Evolutionary conservation across 1,284 basidiomycete species (phyloP), one percentile per base, ranked within the genome.

Genomic region (Moesziomyces globuligerus): DNA sequence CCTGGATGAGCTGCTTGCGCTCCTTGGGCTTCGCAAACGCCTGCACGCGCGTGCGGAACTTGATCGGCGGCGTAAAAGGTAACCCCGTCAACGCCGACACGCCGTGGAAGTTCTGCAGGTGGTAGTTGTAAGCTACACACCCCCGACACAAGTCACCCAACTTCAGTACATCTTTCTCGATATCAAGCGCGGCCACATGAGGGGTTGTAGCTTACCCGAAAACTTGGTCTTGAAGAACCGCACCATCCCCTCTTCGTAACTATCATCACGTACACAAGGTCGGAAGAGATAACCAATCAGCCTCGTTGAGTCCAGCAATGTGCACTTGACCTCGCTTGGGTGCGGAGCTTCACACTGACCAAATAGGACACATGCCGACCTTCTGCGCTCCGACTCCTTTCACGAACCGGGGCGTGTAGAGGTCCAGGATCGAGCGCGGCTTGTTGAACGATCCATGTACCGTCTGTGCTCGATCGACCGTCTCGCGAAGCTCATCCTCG

Each of bases 401-500:
- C 23, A 65, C 58, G 11, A 60, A 75, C 24, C 75, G 69, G 1
- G 75, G 75, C 15, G 70, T 75, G 55, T 76, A 76, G 4, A 76
- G 69, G 48, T 76, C 73, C 23, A 76, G 23, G 11, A 67, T 51
- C 7, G 62, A 67, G 7, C 59, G 57, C 3, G 69, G 62, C 55
- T 48, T 54, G 43, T 71, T 71, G 50, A 60, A 71, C 2, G 53
- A 32, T 7, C 57, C 68, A n/a, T 58, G 49, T 20, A 51, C 42
- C n/a, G 17, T 47, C 11, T 54, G 58, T 20, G 55, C 58, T 25
- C 59, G 41, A 26, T 58, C 45, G 4, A 57, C 54, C 18, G 57
- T 36, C 11, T 54, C 58, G 24, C 32, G 40, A 8, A 68, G 40
- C n/a, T 51, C 36, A 8, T 54, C 37, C 28, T 44, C 54, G 40